A percentile compares a stretch with the other conserved stretches of the same genome.
Conservation (phyloP, 257 asterid genomes). For the Solanum tacnaense region DNA sequence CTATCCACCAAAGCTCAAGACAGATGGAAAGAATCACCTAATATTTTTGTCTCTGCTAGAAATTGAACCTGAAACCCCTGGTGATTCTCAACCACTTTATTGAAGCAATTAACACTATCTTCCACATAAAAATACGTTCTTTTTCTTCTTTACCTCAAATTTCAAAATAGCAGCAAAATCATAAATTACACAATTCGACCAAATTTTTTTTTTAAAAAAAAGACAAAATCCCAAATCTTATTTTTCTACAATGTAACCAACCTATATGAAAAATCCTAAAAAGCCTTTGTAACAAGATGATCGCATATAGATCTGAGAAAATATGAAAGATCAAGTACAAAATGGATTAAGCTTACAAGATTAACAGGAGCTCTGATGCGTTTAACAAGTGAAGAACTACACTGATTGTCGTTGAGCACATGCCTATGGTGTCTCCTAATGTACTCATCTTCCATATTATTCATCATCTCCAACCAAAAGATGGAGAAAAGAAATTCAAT, state of each 20-base stretch:
- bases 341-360: slow-evolving; percentile 36
- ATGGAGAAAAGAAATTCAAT: background rate
- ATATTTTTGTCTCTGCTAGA: background rate
- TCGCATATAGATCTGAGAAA: background rate
- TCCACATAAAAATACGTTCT: background rate
- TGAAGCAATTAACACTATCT: background rate
- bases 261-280: background rate
- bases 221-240: background rate
- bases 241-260: background rate
- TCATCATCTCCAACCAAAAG: background rate
- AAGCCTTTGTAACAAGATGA: background rate
- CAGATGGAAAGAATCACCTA: background rate
- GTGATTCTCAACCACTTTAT: background rate
- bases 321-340: background rate
- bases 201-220: too few species aligned
- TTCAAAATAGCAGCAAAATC: background rate
- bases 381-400: slow-evolving; percentile 66
- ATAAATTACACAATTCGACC: background rate
- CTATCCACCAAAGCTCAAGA: background rate
- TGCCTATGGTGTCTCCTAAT: slow-evolving; percentile 69
- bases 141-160: background rate
- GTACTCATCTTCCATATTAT: slow-evolving; percentile 49
- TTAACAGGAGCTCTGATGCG: slow-evolving; percentile 85
- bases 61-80: background rate
- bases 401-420: slow-evolving; percentile 57